phyloP scores from a whole-genome alignment of 352 stramenopile genomes.

The Halophytophthora polymorphica region DNA sequence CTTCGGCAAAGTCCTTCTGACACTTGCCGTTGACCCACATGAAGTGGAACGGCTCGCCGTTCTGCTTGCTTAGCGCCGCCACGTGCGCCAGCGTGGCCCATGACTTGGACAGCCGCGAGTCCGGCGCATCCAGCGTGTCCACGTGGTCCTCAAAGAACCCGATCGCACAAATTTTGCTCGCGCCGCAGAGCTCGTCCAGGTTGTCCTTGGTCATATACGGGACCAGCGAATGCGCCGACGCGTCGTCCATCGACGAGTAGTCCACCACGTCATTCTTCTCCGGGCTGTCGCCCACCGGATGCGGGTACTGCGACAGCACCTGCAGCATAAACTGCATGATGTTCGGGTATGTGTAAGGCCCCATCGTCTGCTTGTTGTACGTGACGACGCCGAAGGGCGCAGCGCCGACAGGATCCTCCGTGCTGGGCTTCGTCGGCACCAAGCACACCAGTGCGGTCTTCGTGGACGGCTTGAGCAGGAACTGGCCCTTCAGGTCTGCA shows the following conservation, averaged over 20 bases:
- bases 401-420: slow-evolving; percentile 19
- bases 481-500: slow-evolving; percentile 60
- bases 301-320: slow-evolving; percentile 63
- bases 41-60: slow-evolving; percentile 60
- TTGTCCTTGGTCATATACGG: slow-evolving; percentile 60
- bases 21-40: slow-evolving; percentile 80
- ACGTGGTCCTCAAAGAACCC: slow-evolving; percentile 69
- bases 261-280: slow-evolving; percentile 21
- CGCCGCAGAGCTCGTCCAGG: slow-evolving; percentile 42
- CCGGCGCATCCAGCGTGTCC: slow-evolving; percentile 33
- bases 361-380: slow-evolving; percentile 72
- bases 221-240: slow-evolving; percentile 22
- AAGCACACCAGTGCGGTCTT: slow-evolving; percentile 45
- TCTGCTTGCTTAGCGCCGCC: slow-evolving; percentile 44
- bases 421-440: slow-evolving; percentile 32
- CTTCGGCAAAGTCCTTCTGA: slow-evolving; percentile 62
- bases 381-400: slow-evolving; percentile 54
- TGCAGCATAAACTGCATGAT: slow-evolving; percentile 64
- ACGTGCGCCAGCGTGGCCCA: slow-evolving; percentile 39
- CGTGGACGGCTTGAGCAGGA: slow-evolving; percentile 34
- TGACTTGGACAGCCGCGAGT: slow-evolving; percentile 44
- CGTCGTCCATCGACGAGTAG: slow-evolving; percentile 25
- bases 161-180: slow-evolving; percentile 74
- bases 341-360: slow-evolving; percentile 61
- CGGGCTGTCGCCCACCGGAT: slow-evolving; percentile 26